Evolutionary conservation across 2,329 filamentous ascomycete genomes (phyloP), one percentile per base, ranked within the genome.

Genomic region (Cladosporium sp.): DNA sequence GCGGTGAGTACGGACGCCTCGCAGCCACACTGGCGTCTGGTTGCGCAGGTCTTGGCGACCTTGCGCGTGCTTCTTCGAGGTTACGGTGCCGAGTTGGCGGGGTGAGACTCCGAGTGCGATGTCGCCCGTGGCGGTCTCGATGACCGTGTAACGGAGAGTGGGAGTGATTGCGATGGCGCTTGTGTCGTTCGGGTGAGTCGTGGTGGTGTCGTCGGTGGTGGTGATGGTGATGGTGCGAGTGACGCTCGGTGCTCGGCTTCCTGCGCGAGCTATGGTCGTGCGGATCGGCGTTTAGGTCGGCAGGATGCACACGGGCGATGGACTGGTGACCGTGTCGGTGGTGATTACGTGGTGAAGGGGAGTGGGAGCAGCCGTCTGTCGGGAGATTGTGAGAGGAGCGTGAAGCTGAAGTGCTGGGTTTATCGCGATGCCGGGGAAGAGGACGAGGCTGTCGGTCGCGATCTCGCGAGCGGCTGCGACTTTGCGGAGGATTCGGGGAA

Each of bases 31-130:
- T 66, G 58, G 63, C 61, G 49, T 58, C 53, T 35, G 56, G 54
- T 35, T 37, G 61, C 50, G 61, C 60, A 58, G 61, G 58, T 60
- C 62, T 60, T 53, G 73, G 71, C 17, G 74, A 72, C 59, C 63
- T 63, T 22, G 64, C 66, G 52, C 71, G 66, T 57, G 69, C 68
- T 57, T 67, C 60, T 61, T 68, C 66, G 53, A 73, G 70, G 61
- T 65, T 68, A 58, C 68, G 70, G 32, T 37, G 40, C 28, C 39
- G 32, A 13, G 17, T 15, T 53, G 70, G 67, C 66, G 74, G 71
- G 56, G 58, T 45, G 57, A 58, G 24, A 57, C 59, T 59, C 47
- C 57, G 40, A 64, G 66, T 63, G 64, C 53, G 60, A 42, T 59
- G 58, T 39, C 52, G 57, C 20, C 58, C 50, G 53, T 62, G 58